Evolutionary conservation across 345 rosid genomes (phyloP).

Genomic region (Heritiera littoralis): DNA sequence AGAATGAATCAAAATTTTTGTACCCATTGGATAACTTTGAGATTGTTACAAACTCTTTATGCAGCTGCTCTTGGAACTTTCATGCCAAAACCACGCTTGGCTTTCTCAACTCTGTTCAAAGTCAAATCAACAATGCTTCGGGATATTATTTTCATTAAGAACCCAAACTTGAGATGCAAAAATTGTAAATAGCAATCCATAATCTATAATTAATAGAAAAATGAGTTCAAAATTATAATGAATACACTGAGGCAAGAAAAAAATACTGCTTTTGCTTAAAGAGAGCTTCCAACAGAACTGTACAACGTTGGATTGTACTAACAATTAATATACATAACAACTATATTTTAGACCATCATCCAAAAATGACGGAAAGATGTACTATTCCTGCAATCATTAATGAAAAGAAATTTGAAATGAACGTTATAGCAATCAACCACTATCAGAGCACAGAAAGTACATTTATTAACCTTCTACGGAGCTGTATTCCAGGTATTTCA

Average conservation of each 20-base stretch:
- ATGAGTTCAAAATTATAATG: background rate
- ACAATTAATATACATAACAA: background rate
- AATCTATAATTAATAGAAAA: background rate
- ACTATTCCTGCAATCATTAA: background rate
- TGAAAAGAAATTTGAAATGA: background rate
- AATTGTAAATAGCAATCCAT: background rate
- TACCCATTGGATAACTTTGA: background rate
- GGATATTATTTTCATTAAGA: background rate
- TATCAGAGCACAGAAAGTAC: background rate
- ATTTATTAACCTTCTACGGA: background rate
- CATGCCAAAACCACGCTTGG: constrained; percentile 91
- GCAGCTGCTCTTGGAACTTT: constrained; percentile 59
- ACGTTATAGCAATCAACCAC: background rate
- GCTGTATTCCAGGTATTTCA: background rate
- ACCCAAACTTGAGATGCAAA: background rate
- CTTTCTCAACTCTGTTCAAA: constrained; percentile 74
- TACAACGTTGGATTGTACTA: background rate
- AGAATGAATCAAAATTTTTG: background rate
- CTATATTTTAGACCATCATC: background rate
- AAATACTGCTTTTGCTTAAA: background rate
- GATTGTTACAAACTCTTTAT: constrained; percentile 12
- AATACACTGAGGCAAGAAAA: background rate
- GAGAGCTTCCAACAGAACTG: background rate
- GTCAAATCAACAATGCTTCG: constrained; percentile 20
- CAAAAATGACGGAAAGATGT: background rate